A percentile compares a stretch with the other conserved stretches of the same genome.
Conservation (phyloP, 1,284 basidiomycete species). For the Leucoagaricus sp. region DNA sequence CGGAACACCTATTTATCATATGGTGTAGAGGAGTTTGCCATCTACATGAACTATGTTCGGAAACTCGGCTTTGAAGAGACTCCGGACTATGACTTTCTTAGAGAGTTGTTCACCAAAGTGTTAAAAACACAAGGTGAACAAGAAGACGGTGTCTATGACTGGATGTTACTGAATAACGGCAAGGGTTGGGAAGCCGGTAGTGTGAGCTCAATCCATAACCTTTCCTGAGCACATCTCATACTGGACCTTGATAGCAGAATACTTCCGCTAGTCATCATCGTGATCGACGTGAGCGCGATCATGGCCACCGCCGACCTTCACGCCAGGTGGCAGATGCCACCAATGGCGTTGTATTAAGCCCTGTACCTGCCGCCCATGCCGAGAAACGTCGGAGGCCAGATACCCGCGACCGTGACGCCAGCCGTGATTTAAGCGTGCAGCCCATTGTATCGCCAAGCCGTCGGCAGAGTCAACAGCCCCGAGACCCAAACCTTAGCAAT, state of each 20-base stretch:
- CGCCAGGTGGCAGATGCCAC: constrained; percentile 49
- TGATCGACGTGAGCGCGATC: constrained; percentile 55
- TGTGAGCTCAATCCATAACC: constrained; percentile 40
- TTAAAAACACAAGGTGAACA: constrained; percentile 87
- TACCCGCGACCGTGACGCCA: constrained; percentile 44
- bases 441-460: constrained; percentile 61
- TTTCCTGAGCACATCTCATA: constrained; percentile 18
- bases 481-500: constrained; percentile 41
- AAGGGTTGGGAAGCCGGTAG: constrained; percentile 87
- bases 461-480: constrained; percentile 63
- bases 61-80: constrained; percentile 95
- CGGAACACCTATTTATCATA: constrained; percentile 3
- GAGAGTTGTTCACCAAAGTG: constrained; percentile 93
- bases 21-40: constrained; percentile 86
- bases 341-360: constrained; percentile 60
- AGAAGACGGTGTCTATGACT: constrained; percentile 95
- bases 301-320: constrained; percentile 50
- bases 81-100: constrained; percentile 96
- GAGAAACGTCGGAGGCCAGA: constrained; percentile 54
- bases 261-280: constrained; percentile 54
- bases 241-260: constrained; percentile 41
- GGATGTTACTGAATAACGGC: constrained; percentile 92
- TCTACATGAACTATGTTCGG: constrained; percentile 97
- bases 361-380: constrained; percentile 57
- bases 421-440: constrained; percentile 62